phyloP scores from a whole-genome alignment of 495 filamentous ascomycete species.

The Parathielavia hyrcaniae region DNA sequence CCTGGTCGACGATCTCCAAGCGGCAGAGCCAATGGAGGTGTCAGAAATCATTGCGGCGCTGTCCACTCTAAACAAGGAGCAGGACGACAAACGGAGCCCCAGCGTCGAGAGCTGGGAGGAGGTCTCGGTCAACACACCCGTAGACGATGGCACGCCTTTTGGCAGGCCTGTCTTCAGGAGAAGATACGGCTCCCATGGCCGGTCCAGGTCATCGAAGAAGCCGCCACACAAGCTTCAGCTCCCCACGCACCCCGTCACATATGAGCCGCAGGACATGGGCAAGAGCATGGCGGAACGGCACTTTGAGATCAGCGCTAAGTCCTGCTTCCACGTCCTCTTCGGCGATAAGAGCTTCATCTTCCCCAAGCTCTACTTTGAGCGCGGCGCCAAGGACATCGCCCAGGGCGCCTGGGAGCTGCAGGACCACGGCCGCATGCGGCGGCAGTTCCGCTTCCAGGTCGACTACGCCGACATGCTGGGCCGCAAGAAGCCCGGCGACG shows the following conservation, averaged over 20 bases:
- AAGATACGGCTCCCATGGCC: conserved; percentile 44
- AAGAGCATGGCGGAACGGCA: conserved; percentile 61
- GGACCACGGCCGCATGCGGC: conserved; percentile 60
- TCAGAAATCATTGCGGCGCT: conserved; percentile 44
- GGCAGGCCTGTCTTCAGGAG: conserved; percentile 40
- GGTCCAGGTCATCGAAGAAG: conserved; percentile 52
- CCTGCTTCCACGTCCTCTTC: conserved; percentile 91
- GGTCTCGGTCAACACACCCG: conserved; percentile 57
- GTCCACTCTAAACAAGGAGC: conserved; percentile 56
- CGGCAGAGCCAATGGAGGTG: conserved; percentile 54
- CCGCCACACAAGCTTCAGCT: conserved; percentile 73
- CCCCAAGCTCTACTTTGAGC: conserved; percentile 82
- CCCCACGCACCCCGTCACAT: conserved; percentile 72
- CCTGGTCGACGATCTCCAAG: conserved; percentile 67
- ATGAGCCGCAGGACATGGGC: conserved; percentile 75
- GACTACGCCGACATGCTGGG: conserved; percentile 60
- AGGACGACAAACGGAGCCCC: conserved; percentile 53
- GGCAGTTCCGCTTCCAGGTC: conserved; percentile 76
- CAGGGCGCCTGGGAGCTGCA: conserved; percentile 77
- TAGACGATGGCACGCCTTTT: conserved; percentile 48
- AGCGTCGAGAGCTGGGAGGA: conserved; percentile 95
- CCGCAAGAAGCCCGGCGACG: conserved; percentile 50
- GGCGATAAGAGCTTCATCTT: conserved; percentile 93
- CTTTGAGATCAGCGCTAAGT: conserved; percentile 84
- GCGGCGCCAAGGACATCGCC: conserved; percentile 69